Percentiles rank a stretch among this genome's conserved stretches.
Evolutionary conservation across 2,329 filamentous ascomycete genomes (phyloP).

Genomic region (Biscogniauxia marginata): DNA sequence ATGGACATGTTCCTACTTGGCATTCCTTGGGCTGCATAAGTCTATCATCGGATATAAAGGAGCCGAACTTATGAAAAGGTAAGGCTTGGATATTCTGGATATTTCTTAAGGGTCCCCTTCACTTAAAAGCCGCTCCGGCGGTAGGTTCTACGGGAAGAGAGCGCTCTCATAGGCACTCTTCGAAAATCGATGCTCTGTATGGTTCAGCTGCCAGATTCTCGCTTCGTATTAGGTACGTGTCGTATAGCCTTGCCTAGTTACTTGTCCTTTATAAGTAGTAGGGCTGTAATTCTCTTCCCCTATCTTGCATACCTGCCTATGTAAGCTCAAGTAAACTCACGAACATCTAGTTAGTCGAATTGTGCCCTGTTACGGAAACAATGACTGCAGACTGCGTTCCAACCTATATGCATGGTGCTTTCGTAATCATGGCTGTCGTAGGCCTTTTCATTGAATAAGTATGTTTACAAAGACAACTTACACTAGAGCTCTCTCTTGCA

Average conservation of each 20-base stretch:
- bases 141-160: no score
- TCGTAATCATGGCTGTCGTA: not conserved
- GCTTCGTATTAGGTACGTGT: no score
- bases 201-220: no score
- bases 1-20: not conserved
- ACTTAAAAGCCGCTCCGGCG: no score
- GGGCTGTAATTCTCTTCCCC: not conserved
- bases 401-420: not conserved
- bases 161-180: no score
- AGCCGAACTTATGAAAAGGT: not conserved
- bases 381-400: not conserved
- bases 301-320: not conserved
- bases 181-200: no score
- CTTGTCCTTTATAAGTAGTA: no score
- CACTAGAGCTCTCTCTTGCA: not conserved
- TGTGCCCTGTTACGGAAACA: not conserved
- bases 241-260: no score
- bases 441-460: not conserved
- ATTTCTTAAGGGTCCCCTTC: no score
- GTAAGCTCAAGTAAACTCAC: not conserved
- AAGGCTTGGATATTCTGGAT: no score
- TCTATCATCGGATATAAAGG: not conserved
- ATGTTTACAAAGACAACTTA: not conserved
- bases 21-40: not conserved
- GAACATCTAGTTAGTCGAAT: not conserved